Evolutionary conservation across 352 stramenopile genomes (phyloP).

Genomic region (Phytophthora foliorum): DNA sequence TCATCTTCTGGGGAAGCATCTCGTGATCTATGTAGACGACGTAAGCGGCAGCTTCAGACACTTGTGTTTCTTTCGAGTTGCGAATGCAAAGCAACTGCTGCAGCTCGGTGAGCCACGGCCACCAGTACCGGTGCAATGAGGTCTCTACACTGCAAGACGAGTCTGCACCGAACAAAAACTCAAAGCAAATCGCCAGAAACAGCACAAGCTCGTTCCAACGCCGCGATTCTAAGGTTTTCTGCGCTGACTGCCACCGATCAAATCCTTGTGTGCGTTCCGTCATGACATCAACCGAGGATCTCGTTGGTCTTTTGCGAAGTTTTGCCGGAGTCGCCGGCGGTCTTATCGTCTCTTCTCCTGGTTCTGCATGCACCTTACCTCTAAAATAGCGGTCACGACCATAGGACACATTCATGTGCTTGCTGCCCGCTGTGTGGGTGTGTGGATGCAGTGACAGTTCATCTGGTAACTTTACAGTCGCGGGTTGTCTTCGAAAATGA

Average conservation of each 20-base stretch:
- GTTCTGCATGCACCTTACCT: background rate
- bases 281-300: constrained; percentile 9
- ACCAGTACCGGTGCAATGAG: no score
- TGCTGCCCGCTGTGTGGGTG: background rate
- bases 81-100: no score
- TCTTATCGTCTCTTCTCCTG: constrained; percentile 11
- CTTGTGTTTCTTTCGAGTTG: no score
- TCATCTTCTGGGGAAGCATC: no score
- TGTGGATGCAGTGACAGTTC: background rate
- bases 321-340: background rate
- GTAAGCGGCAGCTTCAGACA: no score
- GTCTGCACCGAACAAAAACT: constrained; percentile 19
- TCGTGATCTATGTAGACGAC: no score
- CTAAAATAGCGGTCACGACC: background rate
- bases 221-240: background rate
- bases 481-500: constrained; percentile 1
- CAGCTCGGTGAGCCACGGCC: no score
- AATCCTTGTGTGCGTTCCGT: constrained; percentile 23
- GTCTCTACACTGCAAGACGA: background rate
- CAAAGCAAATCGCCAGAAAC: constrained; percentile 2
- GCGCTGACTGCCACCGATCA: constrained; percentile 9
- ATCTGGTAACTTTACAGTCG: constrained; percentile 3
- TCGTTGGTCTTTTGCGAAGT: constrained; percentile 8
- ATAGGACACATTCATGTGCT: background rate
- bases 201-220: constrained; percentile 1